A percentile compares a stretch with the other conserved stretches of the same genome.
These are phyloP conservation scores for Populus euphratica DNA, from an alignment of 345 rosid genomes.

Conservation along the genomic window DNA sequence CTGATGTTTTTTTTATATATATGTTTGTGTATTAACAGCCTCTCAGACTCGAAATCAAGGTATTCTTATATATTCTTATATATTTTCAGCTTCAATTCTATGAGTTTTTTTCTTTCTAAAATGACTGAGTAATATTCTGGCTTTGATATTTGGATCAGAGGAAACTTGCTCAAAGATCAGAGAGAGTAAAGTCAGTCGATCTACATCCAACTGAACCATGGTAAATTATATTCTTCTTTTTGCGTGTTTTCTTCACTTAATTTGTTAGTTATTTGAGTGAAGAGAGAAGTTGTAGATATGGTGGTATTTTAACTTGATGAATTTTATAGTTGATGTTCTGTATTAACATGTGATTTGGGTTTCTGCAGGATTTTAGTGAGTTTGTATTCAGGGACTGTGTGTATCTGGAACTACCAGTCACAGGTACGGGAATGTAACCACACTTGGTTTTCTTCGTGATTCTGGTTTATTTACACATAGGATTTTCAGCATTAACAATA, in stretches of 20 bases:
- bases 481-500: background rate
- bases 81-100: background rate
- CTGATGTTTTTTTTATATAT: constrained; percentile 7
- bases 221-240: constrained; percentile 17
- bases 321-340: background rate
- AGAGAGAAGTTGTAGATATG: background rate
- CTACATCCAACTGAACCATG: constrained; percentile 59
- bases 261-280: background rate
- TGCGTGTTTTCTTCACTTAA: background rate
- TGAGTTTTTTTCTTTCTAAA: background rate
- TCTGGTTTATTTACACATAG: background rate
- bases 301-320: background rate
- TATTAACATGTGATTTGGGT: constrained; percentile 3
- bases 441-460: background rate
- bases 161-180: constrained; percentile 53
- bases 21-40: constrained; percentile 28
- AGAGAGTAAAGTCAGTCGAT: constrained; percentile 55
- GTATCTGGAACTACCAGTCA: constrained; percentile 61
- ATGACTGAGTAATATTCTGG: background rate
- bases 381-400: constrained; percentile 50
- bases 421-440: constrained; percentile 51
- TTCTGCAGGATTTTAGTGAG: constrained; percentile 49
- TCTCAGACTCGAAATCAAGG: constrained; percentile 59
- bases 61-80: background rate
- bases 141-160: constrained; percentile 29